phyloP scores from a whole-genome alignment of 805 yeast species.

The Ogataea sp. region DNA sequence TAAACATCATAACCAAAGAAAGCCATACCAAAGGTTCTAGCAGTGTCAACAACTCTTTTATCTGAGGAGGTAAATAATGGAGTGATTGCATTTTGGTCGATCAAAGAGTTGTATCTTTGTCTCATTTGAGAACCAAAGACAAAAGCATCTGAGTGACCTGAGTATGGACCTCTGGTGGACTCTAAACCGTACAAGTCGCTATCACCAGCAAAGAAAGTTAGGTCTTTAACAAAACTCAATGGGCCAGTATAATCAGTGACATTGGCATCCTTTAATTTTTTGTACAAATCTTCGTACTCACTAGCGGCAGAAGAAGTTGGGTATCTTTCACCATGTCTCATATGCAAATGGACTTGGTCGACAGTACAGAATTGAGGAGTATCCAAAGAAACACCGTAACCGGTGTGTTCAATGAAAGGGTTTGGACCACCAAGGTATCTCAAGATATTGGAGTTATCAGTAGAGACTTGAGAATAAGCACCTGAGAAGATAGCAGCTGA shows the following conservation, averaged over 20 bases:
- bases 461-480: conserved; percentile 16
- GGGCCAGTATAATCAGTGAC: conserved; percentile 37
- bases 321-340: conserved; percentile 76
- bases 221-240: conserved; percentile 44
- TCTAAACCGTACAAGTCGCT: conserved; percentile 35
- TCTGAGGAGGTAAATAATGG: conserved; percentile 50
- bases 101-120: conserved; percentile 40
- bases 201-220: conserved; percentile 38
- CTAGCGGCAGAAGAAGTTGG: conserved; percentile 39
- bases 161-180: conserved; percentile 40
- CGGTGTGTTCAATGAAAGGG: conserved; percentile 44
- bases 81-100: conserved; percentile 25
- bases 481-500: not conserved
- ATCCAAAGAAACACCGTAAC: conserved; percentile 43
- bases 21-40: conserved; percentile 50
- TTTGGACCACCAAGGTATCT: conserved; percentile 48
- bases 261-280: conserved; percentile 29
- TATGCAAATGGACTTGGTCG: conserved; percentile 62
- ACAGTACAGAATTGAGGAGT: conserved; percentile 43
- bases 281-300: conserved; percentile 16
- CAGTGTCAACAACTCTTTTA: conserved; percentile 47
- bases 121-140: conserved; percentile 43
- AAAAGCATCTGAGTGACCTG: conserved; percentile 43
- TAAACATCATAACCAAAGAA: conserved; percentile 39
- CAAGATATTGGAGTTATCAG: conserved; percentile 39